Base-by-base conservation (phyloP, 2,329 filamentous ascomycete genomes). In the Hypoxylon sp. region DNA sequence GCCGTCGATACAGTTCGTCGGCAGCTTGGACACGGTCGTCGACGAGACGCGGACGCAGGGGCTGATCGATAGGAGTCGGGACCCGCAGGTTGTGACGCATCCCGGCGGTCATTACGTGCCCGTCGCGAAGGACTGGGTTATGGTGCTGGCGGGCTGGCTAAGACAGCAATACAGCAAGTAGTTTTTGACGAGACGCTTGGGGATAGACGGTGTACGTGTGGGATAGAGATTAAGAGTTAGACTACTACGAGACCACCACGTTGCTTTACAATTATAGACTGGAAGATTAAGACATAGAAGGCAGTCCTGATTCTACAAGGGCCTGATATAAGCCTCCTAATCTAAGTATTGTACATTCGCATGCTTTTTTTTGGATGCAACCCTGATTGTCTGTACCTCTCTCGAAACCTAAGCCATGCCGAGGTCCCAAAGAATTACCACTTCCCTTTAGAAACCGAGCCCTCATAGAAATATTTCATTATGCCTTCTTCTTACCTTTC, bases 21-120 rank as follows among this genome's bases (percentile, higher is more conserved):
- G 94, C 0, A 90, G 88, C 56, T 80, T 97, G 70, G 94, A 97
- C 79, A 92, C 90, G 2, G 92, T 97, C 0, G 94, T 98, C 0
- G 91, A 93, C 30, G 94, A 97, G 80, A 78, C 78, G 55, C 82
- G 92, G 72, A 92, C 87, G 75, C 81, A 85, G 71, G 85, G 81
- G 20, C 78, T 97, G 60, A 83, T 91, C 2, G 88, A 93, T 22
- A 82, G 84, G 48, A 92, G 89, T 75, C 56, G 80, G 77, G 44
- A 84, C 87, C 54, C 83, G 0, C 47, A 82, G 73, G 81, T 87
- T 67, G 74, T 87, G 70, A 85, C 90, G 71, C 93, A 97, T 77
- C 94, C 94, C 1, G 94, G 94, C 6, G 94, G 94, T 0, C 94
- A 98, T 76, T 93, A 97, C 73, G 86, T 97, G 72, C 94, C 94